Evolutionary conservation across 768 basidiomycete species (phyloP).

Genomic region (Melanogaster broomeanus): DNA sequence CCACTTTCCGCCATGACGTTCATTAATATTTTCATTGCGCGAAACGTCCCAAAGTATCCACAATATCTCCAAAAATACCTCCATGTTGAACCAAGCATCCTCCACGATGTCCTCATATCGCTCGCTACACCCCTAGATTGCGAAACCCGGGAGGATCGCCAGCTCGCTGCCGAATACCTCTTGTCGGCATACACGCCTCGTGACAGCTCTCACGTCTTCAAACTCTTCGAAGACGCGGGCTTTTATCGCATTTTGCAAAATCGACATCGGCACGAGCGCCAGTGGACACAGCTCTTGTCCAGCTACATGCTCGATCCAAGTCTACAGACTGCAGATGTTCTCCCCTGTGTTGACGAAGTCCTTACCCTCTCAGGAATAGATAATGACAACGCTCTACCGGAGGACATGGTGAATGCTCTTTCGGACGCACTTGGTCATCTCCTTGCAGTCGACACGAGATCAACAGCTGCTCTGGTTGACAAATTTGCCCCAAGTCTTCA

Average conservation of each 20-base stretch:
- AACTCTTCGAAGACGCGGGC: constrained; percentile 76
- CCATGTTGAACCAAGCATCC: constrained; percentile 56
- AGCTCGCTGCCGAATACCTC: constrained; percentile 92
- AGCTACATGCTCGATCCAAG: constrained; percentile 78
- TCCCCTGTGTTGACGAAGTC: constrained; percentile 65
- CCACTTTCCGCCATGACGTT: constrained; percentile 71
- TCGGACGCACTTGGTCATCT: constrained; percentile 64
- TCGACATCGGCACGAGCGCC: constrained; percentile 73
- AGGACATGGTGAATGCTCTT: constrained; percentile 55
- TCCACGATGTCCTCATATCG: constrained; percentile 75
- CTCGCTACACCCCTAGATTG: constrained; percentile 76
- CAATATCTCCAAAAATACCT: constrained; percentile 70
- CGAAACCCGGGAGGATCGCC: constrained; percentile 88
- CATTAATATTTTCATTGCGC: constrained; percentile 92
- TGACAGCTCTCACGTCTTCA: constrained; percentile 64
- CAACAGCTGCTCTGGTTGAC: constrained; percentile 76
- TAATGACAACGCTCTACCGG: constrained; percentile 54
- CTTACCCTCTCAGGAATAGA: constrained; percentile 46
- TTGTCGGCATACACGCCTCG: constrained; percentile 90
- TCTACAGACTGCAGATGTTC: constrained; percentile 58
- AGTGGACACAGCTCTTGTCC: constrained; percentile 73
- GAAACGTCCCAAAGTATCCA: constrained; percentile 95
- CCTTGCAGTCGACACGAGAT: constrained; percentile 56
- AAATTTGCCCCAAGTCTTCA: constrained; percentile 69
- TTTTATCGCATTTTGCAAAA: constrained; percentile 90